Base-by-base conservation (phyloP, 805 yeast genomes). In the Wickerhamomyces xylosicus region DNA sequence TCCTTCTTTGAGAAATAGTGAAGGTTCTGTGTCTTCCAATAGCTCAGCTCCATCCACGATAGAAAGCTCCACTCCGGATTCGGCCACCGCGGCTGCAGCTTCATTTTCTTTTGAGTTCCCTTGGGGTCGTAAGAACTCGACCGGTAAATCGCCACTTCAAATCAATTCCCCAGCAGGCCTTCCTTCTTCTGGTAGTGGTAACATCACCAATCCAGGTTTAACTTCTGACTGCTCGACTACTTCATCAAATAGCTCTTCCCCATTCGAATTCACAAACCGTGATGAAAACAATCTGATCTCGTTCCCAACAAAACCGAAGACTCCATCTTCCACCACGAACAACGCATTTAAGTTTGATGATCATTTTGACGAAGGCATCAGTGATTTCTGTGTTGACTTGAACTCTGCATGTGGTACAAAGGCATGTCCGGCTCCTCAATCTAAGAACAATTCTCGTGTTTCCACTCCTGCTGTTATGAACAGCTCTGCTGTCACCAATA, bases 391-490 rank as follows among this genome's bases (percentile, higher is more conserved):
- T 54, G 72, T 72, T 19, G 74, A 78, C 49, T 68, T 90, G 53
- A 72, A 74, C 44, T 71, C 77, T 56, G 97, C 87, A 1, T 89
- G 97, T 60, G 97, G 96, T 15, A 78, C 79, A 6, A 77, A 67
- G 49, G 69, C 69, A 14, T 61, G 72, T 46, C 95, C 92, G 3
- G 56, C 79, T 4, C 94, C 95, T 3, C 58, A 62, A 49, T 39
- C 50, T 11, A 43, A 41, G 41, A 33, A 52, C 17, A 34, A 44
- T 15, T 36, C 41, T 3, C 6, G 25, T 7, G 13, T 28, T 28
- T 36, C 43, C 11, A 34, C 45, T 2, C 47, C 45, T 18, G n/a
- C 16, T 11, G 31, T 29, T 15, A 38, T 40, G 17, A 17, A 22
- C 32, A 29, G 19, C 15, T 18, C 33, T 8, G 10, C 19, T n/a